Evolutionary conservation across 176 grass and related monocot species (phyloP).

Genomic region (Sorghum bicolor): Sorghum_bicolor_NCBIv3 NC_012878.2:49937501-49938000

Average conservation of each 20-base stretch:
- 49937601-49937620: neutral
- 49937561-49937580: neutral
- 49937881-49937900: neutral
- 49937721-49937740: neutral
- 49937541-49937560: neutral
- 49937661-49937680: neutral
- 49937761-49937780: neutral
- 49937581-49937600: neutral
- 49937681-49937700: neutral
- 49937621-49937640: neutral
- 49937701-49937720: neutral
- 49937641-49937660: neutral
- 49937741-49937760: neutral
- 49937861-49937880: neutral
- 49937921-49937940: constrained; percentile 73
- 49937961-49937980: constrained; percentile 67
- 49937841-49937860: constrained; percentile 7
- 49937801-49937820: neutral
- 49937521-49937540: neutral
- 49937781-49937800: neutral
- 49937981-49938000: neutral
- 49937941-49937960: constrained; percentile 59
- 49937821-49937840: neutral
- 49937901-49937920: constrained; percentile 47
- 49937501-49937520: neutral